Evolutionary conservation across 202 grass and related monocot species (phyloP).

Genomic region (Carex sylvatica): DNA sequence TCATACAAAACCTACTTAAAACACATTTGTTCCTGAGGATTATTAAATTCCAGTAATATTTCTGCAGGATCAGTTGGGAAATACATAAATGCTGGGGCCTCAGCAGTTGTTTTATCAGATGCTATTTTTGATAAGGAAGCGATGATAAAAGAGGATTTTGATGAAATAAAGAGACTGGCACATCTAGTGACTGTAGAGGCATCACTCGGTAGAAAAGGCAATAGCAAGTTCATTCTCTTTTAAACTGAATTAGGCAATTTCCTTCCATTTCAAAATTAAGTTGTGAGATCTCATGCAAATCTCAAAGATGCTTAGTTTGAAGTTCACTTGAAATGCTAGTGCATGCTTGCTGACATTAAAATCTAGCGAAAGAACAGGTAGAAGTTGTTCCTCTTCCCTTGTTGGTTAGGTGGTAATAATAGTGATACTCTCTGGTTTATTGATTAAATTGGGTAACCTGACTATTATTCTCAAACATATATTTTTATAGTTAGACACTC

Average conservation of each 20-base stretch:
- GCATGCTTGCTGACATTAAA: not conserved
- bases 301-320: not conserved
- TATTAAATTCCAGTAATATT: conserved; percentile 18
- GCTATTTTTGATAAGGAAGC: conserved; percentile 74
- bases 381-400: not conserved
- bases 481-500: not conserved
- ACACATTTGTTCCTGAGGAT: too few species aligned
- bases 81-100: conserved; percentile 64
- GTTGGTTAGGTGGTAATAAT: not conserved
- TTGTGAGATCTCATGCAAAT: conserved; percentile 11
- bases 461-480: not conserved
- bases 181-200: conserved; percentile 42
- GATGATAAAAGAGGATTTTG: conserved; percentile 46
- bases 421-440: not conserved
- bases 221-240: not conserved
- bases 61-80: conserved; percentile 49
- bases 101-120: conserved; percentile 80
- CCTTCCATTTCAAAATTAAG: not conserved
- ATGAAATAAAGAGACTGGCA: conserved; percentile 53
- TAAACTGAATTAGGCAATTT: not conserved
- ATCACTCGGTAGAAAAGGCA: conserved; percentile 26
- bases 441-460: not conserved
- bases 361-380: not conserved
- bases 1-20: too few species aligned
- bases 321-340: not conserved